These are phyloP conservation scores for Mycosphaerella sp. DNA, from an alignment of 2,329 filamentous ascomycete genomes.

Conservation along the genomic window DNA sequence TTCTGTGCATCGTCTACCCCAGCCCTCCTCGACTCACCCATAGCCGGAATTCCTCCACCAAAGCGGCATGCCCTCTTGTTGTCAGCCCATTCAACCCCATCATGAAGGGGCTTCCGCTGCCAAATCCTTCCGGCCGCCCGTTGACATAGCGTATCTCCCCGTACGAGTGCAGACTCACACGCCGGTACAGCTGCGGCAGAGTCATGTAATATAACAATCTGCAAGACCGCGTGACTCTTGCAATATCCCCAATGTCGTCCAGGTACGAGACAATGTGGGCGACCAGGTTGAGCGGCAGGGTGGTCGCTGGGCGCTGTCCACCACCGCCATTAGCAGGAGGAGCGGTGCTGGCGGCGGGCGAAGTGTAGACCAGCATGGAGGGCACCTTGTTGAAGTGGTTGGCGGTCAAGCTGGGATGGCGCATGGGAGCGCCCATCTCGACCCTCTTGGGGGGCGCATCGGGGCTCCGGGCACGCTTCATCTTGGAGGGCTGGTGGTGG, in stretches of 20 bases:
- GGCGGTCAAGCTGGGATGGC: not conserved
- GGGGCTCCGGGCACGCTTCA: conserved; percentile 7
- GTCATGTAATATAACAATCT: conserved; percentile 60
- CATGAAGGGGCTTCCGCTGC: conserved; percentile 57
- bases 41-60: conserved; percentile 50
- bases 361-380: conserved; percentile 27
- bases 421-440: not conserved
- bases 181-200: conserved; percentile 54
- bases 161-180: conserved; percentile 53
- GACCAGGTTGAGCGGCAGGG: conserved; percentile 53
- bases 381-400: conserved; percentile 19
- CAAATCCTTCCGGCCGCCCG: conserved; percentile 54
- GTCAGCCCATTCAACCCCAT: conserved; percentile 59
- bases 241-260: conserved; percentile 53
- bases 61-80: conserved; percentile 47
- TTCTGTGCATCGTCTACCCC: not conserved
- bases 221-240: conserved; percentile 54
- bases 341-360: conserved; percentile 18
- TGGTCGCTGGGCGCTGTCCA: conserved; percentile 15
- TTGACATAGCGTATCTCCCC: conserved; percentile 53
- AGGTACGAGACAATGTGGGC: conserved; percentile 53
- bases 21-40: conserved; percentile 19
- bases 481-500: not conserved
- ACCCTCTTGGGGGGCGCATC: conserved; percentile 1
- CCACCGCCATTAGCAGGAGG: conserved; percentile 6